A percentile compares a stretch with the other conserved stretches of the same genome.
Conservation (phyloP, 345 rosid species). For the Kernera saxatilis region DNA sequence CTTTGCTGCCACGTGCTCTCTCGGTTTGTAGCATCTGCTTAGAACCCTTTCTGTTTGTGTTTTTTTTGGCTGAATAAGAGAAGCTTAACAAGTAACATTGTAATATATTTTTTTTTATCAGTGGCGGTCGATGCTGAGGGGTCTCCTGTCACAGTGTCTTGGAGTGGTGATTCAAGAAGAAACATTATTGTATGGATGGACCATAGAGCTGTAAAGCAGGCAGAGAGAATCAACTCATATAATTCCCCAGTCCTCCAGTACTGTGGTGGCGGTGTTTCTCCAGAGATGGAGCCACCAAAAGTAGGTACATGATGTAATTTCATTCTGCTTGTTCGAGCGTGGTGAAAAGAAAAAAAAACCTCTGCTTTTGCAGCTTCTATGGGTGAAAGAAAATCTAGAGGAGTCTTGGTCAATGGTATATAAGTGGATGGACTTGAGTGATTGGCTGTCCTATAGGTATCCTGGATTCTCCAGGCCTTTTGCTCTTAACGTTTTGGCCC, state of each 20-base stretch:
- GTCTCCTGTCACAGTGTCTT: slow-evolving; percentile 91
- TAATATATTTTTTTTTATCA: slow-evolving; percentile 36
- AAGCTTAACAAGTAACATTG: neutral
- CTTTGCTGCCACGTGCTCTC: slow-evolving; percentile 94
- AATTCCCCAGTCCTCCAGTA: slow-evolving; percentile 77
- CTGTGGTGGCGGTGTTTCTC: slow-evolving; percentile 91
- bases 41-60: neutral
- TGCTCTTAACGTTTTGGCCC: neutral
- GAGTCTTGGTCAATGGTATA: slow-evolving; percentile 96
- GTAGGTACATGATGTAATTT: slow-evolving; percentile 30
- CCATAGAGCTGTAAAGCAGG: slow-evolving; percentile 94
- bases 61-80: neutral
- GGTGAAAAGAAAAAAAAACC: neutral
- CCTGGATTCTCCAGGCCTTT: neutral
- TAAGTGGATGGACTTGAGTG: slow-evolving; percentile 99
- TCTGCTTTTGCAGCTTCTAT: slow-evolving; percentile 64
- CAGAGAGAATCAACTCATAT: slow-evolving; percentile 78
- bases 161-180: slow-evolving; percentile 95
- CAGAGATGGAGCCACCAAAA: slow-evolving; percentile 97
- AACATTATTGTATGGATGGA: slow-evolving; percentile 98
- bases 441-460: slow-evolving; percentile 93
- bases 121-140: slow-evolving; percentile 98
- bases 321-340: neutral
- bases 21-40: slow-evolving; percentile 52
- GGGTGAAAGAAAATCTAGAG: slow-evolving; percentile 94